phyloP scores from a whole-genome alignment of 768 basidiomycete genomes.

The Lentinus tigrinus region DNA sequence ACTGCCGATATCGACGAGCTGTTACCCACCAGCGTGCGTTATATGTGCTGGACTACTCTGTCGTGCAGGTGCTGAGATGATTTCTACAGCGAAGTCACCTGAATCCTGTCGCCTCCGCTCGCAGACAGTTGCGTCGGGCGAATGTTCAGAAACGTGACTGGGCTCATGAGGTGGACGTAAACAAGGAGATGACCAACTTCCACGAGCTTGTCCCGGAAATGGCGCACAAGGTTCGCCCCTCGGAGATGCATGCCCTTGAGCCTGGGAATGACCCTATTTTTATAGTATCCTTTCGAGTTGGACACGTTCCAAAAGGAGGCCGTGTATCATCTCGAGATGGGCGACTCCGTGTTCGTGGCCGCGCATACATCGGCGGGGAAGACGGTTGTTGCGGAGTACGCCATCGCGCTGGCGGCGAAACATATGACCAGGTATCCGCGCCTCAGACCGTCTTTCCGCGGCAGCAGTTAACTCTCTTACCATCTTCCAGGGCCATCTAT shows the following conservation, averaged over 20 bases:
- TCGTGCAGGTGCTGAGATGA: not conserved
- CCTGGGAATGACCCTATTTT: not conserved
- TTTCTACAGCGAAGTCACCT: slow-evolving; percentile 52
- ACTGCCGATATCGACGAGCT: slow-evolving; percentile 72
- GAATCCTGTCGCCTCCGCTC: slow-evolving; percentile 46
- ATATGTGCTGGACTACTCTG: not conserved
- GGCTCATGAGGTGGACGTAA: slow-evolving; percentile 96
- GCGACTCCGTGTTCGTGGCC: slow-evolving; percentile 98
- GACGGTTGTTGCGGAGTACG: slow-evolving; percentile 98
- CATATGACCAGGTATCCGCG: slow-evolving; percentile 92
- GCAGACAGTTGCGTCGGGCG: slow-evolving; percentile 41
- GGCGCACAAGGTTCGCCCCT: slow-evolving; percentile 80
- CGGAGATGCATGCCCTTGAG: not conserved
- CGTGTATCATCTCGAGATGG: slow-evolving; percentile 95
- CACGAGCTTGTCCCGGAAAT: slow-evolving; percentile 92
- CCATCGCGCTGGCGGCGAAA: slow-evolving; percentile 92
- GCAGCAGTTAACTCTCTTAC: not conserved
- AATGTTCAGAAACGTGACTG: slow-evolving; percentile 84
- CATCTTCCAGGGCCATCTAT: slow-evolving; percentile 78
- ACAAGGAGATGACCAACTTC: slow-evolving; percentile 86
- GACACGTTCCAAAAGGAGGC: slow-evolving; percentile 99
- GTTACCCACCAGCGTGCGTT: slow-evolving; percentile 41
- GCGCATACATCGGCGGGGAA: slow-evolving; percentile 99
- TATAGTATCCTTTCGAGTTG: slow-evolving; percentile 95
- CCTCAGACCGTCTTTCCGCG: not conserved